phyloP scores from a whole-genome alignment of 106 monocot genomes.

The Dendrobium officinale region DNA sequence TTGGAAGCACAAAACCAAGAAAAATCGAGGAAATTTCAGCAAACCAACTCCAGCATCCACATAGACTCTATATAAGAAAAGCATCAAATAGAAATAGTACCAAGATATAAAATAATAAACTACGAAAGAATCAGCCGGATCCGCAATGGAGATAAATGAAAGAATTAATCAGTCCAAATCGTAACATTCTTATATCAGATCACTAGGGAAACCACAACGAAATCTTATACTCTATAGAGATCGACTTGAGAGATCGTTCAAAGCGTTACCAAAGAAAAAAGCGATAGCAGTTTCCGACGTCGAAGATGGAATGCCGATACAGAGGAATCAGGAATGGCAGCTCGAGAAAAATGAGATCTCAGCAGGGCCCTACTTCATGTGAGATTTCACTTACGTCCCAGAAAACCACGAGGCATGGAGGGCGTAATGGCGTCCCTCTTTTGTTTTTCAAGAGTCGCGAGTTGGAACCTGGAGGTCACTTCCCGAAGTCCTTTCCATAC shows the following conservation, averaged over 20 bases:
- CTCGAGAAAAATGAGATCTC: neutral
- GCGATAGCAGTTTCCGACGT: neutral
- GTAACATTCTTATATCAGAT: neutral
- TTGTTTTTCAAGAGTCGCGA: neutral
- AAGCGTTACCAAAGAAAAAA: neutral
- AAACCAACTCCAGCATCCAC: neutral
- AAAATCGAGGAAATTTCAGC: neutral
- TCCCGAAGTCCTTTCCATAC: neutral
- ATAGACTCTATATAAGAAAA: neutral
- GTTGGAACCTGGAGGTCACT: neutral
- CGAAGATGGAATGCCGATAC: neutral
- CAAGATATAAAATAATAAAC: neutral
- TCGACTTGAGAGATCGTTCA: neutral
- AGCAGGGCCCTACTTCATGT: neutral
- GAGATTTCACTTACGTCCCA: neutral
- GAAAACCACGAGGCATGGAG: neutral
- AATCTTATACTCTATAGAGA: neutral
- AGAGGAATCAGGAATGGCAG: neutral
- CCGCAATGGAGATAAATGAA: neutral
- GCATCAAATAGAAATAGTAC: neutral
- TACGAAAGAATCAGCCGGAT: neutral
- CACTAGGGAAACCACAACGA: constrained; percentile 1
- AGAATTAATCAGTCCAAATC: neutral
- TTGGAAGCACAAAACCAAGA: neutral
- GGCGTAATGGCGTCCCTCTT: neutral